A percentile compares a stretch with the other conserved stretches of the same genome.
Conservation (phyloP, 2,329 filamentous ascomycete species). For the Colletotrichum euphorbiae region DNA sequence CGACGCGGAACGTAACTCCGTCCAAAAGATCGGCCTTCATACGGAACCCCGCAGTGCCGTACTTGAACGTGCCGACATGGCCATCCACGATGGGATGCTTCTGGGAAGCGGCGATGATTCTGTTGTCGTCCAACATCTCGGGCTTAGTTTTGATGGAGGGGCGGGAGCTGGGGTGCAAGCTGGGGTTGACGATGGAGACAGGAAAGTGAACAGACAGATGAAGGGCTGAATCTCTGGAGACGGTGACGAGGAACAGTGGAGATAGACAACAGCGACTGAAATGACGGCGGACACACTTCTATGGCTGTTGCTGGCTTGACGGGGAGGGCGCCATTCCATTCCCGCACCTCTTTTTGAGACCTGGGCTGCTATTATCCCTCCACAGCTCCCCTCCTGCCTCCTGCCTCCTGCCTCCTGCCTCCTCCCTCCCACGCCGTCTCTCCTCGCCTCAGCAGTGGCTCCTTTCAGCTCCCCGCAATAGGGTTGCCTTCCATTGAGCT, state of each 20-base stretch:
- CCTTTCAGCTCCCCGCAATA: constrained; percentile 21
- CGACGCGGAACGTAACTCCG: constrained; percentile 92
- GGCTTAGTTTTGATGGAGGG: no score
- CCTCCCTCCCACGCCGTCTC: not conserved
- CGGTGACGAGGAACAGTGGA: constrained; percentile 38
- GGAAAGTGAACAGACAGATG: constrained; percentile 17
- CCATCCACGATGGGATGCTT: constrained; percentile 70
- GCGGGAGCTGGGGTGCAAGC: not conserved
- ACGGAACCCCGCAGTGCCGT: constrained; percentile 76
- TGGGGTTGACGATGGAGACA: constrained; percentile 29
- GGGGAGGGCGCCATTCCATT: constrained; percentile 35
- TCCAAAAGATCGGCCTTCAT: constrained; percentile 85
- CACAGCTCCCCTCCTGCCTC: not conserved
- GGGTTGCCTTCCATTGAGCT: not conserved
- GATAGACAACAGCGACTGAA: constrained; percentile 8
- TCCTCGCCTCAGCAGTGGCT: constrained; percentile 12
- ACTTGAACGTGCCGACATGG: constrained; percentile 64
- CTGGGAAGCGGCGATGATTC: constrained; percentile 70
- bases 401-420: not conserved
- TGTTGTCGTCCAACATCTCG: constrained; percentile 49
- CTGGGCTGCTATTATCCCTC: constrained; percentile 14
- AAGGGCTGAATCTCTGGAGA: constrained; percentile 15
- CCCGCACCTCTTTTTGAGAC: constrained; percentile 21
- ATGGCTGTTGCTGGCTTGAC: constrained; percentile 9
- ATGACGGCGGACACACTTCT: constrained; percentile 11